Evolutionary conservation across 208 protist species (phyloP).

Genomic region (Kentomonas sorsogonicus): DNA sequence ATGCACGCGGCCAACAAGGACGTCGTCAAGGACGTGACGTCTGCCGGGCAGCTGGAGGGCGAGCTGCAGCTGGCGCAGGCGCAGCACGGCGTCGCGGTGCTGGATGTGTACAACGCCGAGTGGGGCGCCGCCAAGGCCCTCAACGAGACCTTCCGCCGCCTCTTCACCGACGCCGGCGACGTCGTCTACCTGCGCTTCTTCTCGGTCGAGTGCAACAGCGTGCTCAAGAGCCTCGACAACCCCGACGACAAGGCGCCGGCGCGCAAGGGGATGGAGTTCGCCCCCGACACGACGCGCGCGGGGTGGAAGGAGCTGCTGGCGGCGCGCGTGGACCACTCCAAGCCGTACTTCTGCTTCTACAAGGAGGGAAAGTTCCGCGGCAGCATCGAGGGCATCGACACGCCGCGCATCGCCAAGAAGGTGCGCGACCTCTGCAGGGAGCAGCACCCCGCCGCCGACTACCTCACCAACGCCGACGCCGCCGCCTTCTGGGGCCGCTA

Average conservation of each 20-base stretch:
- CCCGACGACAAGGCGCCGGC: constrained; percentile 19
- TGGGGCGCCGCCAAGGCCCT: constrained; percentile 85
- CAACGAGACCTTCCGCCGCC: constrained; percentile 77
- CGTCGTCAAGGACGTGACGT: constrained; percentile 74
- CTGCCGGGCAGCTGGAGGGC: constrained; percentile 59
- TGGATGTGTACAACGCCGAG: constrained; percentile 85
- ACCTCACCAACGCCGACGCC: constrained; percentile 60
- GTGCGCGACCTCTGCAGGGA: constrained; percentile 67
- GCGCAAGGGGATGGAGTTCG: constrained; percentile 39
- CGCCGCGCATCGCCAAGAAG: constrained; percentile 69
- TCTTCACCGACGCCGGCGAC: constrained; percentile 77
- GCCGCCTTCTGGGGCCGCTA: constrained; percentile 70
- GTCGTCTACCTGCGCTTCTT: constrained; percentile 77
- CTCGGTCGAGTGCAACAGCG: constrained; percentile 77
- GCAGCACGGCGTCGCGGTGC: constrained; percentile 77
- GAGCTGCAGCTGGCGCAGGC: constrained; percentile 75
- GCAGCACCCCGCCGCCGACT: constrained; percentile 70
- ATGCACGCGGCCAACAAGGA: constrained; percentile 46
- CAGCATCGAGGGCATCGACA: constrained; percentile 79
- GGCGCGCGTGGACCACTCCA: constrained; percentile 62
- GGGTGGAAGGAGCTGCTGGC: constrained; percentile 63
- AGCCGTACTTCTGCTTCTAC: constrained; percentile 86
- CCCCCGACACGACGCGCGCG: constrained; percentile 48
- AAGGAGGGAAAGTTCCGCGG: constrained; percentile 74
- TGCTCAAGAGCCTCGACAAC: constrained; percentile 61